phyloP scores from a whole-genome alignment of 2,329 filamentous ascomycete species.

The Grosmannia clavigera region DNA sequence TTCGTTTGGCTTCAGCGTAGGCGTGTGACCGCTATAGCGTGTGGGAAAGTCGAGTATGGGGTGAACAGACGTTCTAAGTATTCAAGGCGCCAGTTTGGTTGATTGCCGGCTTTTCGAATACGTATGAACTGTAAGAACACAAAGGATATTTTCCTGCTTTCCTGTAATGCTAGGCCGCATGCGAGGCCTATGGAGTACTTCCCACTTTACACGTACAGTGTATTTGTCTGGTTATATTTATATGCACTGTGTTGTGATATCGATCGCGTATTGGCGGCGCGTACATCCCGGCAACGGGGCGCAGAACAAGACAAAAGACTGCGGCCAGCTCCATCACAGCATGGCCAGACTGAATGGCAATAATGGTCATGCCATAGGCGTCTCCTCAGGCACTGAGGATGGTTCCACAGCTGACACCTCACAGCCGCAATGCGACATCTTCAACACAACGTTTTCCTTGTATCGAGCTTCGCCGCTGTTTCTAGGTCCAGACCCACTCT shows the following conservation, averaged over 20 bases:
- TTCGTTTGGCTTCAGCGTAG: slow-evolving; percentile 46
- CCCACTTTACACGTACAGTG: neutral
- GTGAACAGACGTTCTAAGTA: neutral
- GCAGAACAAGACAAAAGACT: neutral
- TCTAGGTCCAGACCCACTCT: slow-evolving; percentile 28
- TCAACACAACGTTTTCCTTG: slow-evolving; percentile 46
- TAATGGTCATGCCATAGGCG: neutral
- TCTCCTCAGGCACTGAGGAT: neutral
- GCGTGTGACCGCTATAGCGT: slow-evolving; percentile 14
- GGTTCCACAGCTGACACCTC: slow-evolving; percentile 15
- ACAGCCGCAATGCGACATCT: slow-evolving; percentile 20
- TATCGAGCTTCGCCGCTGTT: slow-evolving; percentile 43
- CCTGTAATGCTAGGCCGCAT: neutral
- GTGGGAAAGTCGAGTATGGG: neutral
- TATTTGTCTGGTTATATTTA: neutral
- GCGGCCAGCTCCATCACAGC: neutral
- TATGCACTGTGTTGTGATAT: neutral
- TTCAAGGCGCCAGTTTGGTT: neutral
- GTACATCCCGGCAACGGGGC: neutral
- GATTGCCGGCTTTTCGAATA: neutral
- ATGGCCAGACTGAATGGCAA: neutral
- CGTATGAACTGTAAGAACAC: neutral
- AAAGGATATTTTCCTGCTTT: neutral
- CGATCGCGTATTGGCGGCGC: neutral
- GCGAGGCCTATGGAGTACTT: neutral